Base-by-base conservation (phyloP, 164 flowering plant species). In the Tetrastigma voinierianum region DNA sequence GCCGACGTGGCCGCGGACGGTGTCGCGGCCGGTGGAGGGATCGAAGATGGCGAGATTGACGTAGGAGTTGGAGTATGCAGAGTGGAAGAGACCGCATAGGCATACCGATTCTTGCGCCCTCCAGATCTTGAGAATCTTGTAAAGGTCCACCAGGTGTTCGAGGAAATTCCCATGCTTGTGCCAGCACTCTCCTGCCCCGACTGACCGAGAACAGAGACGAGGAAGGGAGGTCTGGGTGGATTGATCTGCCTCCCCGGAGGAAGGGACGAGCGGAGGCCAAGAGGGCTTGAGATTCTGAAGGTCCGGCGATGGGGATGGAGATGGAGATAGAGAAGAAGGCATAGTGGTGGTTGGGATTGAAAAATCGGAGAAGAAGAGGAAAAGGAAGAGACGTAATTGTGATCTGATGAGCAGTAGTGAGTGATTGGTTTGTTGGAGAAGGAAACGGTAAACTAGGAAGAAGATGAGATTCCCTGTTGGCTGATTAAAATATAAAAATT, bases 131-230 rank as follows among this genome's bases (percentile, higher is more conserved):
- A 91, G 90, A 46, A 94, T 90, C 40, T 76, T 73, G 77, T 91
- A 82, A n/a, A 85, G 78, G 76, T 88, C 93, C 65, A 90, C n/a
- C 11, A 94, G 86, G 84, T 95, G 98, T 18, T 90, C 92, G 62
- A 91, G 90, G 78, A 95, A 91, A 76, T 82, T 90, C 7, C 98
- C 9, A 69, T 94, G 96, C 77, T 94, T 94, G 87, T 94, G 98
- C 97, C 97, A 94, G 80, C 98, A 90, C 82, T 93, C 98, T 1
- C 87, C 90, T 24, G 98, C 97, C n/a, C 98, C 98, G 21, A 85
- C 93, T 1, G 94, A n/a, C n/a, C n/a, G n/a, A n/a, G n/a, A n/a
- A n/a, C n/a, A n/a, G n/a, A n/a, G n/a, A n/a, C n/a, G n/a, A n/a
- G n/a, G n/a, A n/a, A n/a, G n/a, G n/a, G n/a, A n/a, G n/a, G n/a